Conservation (phyloP, 768 basidiomycete genomes). For the Amanita thiersii region DNA sequence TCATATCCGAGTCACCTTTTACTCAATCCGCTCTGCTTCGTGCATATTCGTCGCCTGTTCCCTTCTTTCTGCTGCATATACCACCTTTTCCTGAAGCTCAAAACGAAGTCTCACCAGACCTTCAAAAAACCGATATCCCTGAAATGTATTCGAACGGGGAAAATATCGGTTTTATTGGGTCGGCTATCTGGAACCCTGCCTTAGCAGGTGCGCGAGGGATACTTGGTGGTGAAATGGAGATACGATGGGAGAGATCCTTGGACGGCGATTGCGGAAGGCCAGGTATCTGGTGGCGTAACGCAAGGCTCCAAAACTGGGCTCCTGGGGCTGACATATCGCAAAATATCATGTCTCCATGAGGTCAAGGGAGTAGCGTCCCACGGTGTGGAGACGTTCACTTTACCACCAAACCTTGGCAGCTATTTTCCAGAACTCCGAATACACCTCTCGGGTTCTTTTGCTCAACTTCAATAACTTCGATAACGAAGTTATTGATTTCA, state of each 20-base stretch:
- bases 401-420: no score
- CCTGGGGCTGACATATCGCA: background rate
- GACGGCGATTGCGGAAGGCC: conserved; percentile 26
- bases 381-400: no score
- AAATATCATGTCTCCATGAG: background rate
- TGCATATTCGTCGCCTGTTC: conserved; percentile 67
- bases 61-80: conserved; percentile 73
- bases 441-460: no score
- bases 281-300: conserved; percentile 34
- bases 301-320: conserved; percentile 28
- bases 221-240: conserved; percentile 51
- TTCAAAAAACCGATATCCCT: background rate
- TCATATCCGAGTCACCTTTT: conserved; percentile 78
- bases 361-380: no score
- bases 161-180: conserved; percentile 24
- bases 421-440: no score
- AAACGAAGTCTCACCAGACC: conserved; percentile 3
- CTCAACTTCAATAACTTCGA: no score
- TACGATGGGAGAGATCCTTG: conserved; percentile 53
- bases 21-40: conserved; percentile 61
- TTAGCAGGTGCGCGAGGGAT: conserved; percentile 46
- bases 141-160: background rate
- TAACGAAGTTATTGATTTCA: no score
- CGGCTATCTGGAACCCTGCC: conserved; percentile 65
- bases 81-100: conserved; percentile 31